Evolutionary conservation across 352 stramenopile species (phyloP), one percentile per base, ranked within the genome.

Genomic region (Phytophthora multivora): DNA sequence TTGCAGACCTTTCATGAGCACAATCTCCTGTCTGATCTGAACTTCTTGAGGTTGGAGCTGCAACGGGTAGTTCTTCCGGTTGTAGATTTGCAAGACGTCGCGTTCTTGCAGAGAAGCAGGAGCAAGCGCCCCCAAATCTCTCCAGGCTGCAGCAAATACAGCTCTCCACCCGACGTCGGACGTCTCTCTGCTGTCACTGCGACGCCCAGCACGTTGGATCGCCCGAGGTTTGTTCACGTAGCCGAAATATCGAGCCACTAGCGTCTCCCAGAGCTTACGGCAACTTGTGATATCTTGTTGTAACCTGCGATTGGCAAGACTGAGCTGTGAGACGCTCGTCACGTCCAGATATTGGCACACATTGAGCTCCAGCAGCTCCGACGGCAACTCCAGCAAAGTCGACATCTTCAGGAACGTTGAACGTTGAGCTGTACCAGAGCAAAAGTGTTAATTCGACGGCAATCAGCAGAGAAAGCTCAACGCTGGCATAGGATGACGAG

Each of bases 1-100:
- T 6, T 62, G 71, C 25, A 91, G 47, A 9, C 68, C 81, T 47
- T 83, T 66, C 66, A 89, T 89, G 52, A 91, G 82, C 50, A 87
- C 49, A 21, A 91, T 69, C 54, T 91, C 81, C 13, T 80, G 60
- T 21, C 77, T 71, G 25, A 89, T 75, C 43, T 70, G 62, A 51
- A 28, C 9, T 69, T 89, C 75, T 40, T 16, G 45, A 21, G 50
- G 31, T 25, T 63, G 72, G 31, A 86, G 72, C 11, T 25, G 10
- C 55, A 75, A n/a, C 16, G 69, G 48, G 4, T 9, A 59, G 30
- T 16, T 5, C 18, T 58, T 43, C 7, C 67, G 59, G 10, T 69
- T 36, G 25, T 77, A 86, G n/a, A 84, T 55, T 28, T 65, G 21
- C 11, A 84, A 23, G 12, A 86, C 65, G 38, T 75, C 70, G 12